Evolutionary conservation across 257 asterid species (phyloP), one percentile per base, ranked within the genome.

Genomic region (Mentha longifolia): DNA sequence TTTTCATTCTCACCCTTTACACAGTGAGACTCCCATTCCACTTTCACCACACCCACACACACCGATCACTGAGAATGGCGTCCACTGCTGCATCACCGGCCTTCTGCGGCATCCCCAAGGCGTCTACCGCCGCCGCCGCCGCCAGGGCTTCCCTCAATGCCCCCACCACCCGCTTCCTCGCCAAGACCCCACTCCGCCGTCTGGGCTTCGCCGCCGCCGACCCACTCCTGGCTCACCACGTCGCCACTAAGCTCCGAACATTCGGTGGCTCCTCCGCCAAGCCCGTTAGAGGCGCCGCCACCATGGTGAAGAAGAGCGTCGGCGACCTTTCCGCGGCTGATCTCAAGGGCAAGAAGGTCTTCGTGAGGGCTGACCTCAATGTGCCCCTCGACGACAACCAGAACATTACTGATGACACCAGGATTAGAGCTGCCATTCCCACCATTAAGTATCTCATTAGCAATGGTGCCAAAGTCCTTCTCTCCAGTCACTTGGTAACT

Each of bases 371-470:
- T n/a, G 92, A 89, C 72, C 81, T 89, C 75, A 89, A 89, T 77
- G 96, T 89, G 49, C 94, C 96, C 8, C 85, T 89, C 25, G 96
- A 89, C 73, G 94, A 85, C 9, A 78, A 55, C 9, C 87, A 80
- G 80, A 87, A 79, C 39, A 89, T 89, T 43, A 85, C 94, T 3
- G 94, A 89, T 78, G 96, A 89, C 55, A 83, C 93, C 51, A 89
- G 96, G 85, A 87, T 89, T 58, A 83, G 96, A 79, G 96, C 96
- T 63, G 93, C 96, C 47, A 54, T 87, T 0, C 96, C 93, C n/a
- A 89, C 96, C 42, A 87, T 87, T 15, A 89, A 87, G 77, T 74
- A 87, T 75, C 77, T 89, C 74, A 84, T 87, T 1, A 54, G 59
- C 56, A 76, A 87, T 30, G 96, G 96, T 1, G 91, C 96, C 46